Percentiles rank a stretch among this genome's conserved stretches.
phyloP scores from a whole-genome alignment of 2,329 filamentous ascomycete species.

The Botryotinia narcissicola region DNA sequence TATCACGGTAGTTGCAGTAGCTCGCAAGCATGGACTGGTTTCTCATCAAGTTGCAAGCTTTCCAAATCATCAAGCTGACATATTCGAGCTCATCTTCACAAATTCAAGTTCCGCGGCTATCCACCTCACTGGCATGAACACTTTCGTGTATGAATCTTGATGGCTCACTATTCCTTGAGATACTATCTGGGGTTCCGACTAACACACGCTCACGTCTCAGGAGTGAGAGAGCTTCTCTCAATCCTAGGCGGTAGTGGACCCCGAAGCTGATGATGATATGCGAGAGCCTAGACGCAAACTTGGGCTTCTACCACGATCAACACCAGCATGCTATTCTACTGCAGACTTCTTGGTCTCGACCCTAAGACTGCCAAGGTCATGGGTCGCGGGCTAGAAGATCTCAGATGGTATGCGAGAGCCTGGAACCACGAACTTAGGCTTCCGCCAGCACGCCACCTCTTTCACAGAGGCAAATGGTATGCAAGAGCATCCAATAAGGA shows the following conservation, averaged over 20 bases:
- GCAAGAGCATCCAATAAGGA: neutral
- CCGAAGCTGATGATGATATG: neutral
- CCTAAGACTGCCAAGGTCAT: neutral
- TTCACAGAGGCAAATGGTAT: neutral
- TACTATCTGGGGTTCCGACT: neutral
- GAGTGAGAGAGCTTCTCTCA: neutral
- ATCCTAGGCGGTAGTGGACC: too few relatives aligned
- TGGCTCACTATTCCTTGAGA: too few relatives aligned
- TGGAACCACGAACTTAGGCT: too few relatives aligned
- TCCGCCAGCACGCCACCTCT: neutral
- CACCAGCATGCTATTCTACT: neutral
- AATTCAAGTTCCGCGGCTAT: neutral
- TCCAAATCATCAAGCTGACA: neutral
- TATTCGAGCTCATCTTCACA: neutral
- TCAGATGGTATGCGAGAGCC: neutral
- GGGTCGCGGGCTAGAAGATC: neutral
- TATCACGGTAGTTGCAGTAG: neutral
- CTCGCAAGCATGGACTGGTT: neutral
- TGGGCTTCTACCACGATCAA: neutral
- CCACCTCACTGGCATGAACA: too few relatives aligned
- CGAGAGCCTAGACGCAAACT: neutral
- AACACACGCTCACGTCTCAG: neutral
- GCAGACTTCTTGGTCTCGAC: neutral
- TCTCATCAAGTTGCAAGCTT: neutral
- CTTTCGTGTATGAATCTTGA: too few relatives aligned